Percentiles rank a stretch among this genome's conserved stretches.
Conservation (phyloP, 2,329 filamentous ascomycete species). For the Colletotrichum eleusines region DNA sequence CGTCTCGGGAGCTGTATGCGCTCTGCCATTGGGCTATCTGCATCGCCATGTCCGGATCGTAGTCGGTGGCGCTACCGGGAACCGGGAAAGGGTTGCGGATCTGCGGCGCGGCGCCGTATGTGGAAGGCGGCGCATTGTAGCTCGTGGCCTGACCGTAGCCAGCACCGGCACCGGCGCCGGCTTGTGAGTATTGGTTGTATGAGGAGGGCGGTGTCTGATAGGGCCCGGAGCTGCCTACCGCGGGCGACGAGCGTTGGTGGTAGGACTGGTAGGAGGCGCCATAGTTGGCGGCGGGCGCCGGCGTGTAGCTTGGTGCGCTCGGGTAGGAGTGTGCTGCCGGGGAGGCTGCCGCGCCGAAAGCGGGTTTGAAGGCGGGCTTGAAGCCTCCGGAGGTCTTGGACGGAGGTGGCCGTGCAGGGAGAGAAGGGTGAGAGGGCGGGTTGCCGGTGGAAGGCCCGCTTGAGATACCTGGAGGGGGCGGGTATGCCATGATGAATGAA, state of each 20-base stretch:
- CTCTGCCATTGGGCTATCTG: constrained; percentile 97
- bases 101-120: constrained; percentile 69
- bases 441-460: constrained; percentile 51
- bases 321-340: constrained; percentile 56
- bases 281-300: constrained; percentile 58
- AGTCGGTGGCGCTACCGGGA: constrained; percentile 64
- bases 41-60: constrained; percentile 85
- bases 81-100: constrained; percentile 86
- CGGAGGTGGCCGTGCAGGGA: constrained; percentile 82
- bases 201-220: constrained; percentile 44
- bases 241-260: constrained; percentile 47
- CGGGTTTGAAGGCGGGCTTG: constrained; percentile 63
- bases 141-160: constrained; percentile 47
- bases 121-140: constrained; percentile 48
- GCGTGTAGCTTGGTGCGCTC: constrained; percentile 50
- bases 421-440: constrained; percentile 67
- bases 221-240: constrained; percentile 38
- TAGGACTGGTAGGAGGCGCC: constrained; percentile 57
- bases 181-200: constrained; percentile 48
- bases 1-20: constrained; percentile 79
- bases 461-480: constrained; percentile 83
- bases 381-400: constrained; percentile 59
- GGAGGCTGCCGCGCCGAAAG: constrained; percentile 45
- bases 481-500: constrained; percentile 85
- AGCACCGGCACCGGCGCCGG: constrained; percentile 45